phyloP scores from a whole-genome alignment of 345 rosid genomes.

The Durio zibethinus region DNA sequence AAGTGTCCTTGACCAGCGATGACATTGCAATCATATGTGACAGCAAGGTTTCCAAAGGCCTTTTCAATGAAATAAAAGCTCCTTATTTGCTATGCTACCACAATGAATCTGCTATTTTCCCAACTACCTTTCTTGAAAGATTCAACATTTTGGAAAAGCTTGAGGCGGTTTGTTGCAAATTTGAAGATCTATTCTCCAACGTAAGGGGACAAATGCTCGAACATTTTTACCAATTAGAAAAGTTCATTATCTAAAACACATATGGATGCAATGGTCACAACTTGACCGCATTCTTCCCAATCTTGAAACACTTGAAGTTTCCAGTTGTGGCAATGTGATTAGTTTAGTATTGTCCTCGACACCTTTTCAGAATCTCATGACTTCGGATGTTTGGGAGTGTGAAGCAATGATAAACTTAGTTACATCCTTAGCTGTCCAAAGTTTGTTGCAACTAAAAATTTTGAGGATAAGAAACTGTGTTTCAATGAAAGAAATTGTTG shows the following conservation, averaged over 20 bases:
- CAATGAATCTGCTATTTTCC: background rate
- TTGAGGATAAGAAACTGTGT: background rate
- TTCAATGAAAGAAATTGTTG: background rate
- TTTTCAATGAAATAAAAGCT: background rate
- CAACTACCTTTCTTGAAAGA: background rate
- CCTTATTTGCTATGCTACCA: background rate
- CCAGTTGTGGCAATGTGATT: rapidly evolving
- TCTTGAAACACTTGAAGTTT: background rate
- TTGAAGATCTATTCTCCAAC: background rate
- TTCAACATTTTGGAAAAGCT: constrained; percentile 13
- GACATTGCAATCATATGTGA: background rate
- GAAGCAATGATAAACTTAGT: background rate
- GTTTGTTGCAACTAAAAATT: background rate
- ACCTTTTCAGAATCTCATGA: constrained; percentile 9
- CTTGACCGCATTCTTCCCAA: background rate
- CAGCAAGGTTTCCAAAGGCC: background rate
- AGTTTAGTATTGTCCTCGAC: background rate
- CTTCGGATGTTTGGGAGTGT: background rate
- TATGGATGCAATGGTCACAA: constrained; percentile 2
- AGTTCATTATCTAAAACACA: background rate
- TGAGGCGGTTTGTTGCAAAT: rapidly evolving
- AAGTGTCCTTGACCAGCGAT: background rate
- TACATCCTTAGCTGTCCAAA: constrained; percentile 9
- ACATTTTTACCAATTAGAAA: background rate
- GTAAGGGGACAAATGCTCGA: background rate